These are phyloP conservation scores for Boletellus dicymbophilus DNA, from an alignment of 1,284 basidiomycete species.

Conservation along the genomic window DNA sequence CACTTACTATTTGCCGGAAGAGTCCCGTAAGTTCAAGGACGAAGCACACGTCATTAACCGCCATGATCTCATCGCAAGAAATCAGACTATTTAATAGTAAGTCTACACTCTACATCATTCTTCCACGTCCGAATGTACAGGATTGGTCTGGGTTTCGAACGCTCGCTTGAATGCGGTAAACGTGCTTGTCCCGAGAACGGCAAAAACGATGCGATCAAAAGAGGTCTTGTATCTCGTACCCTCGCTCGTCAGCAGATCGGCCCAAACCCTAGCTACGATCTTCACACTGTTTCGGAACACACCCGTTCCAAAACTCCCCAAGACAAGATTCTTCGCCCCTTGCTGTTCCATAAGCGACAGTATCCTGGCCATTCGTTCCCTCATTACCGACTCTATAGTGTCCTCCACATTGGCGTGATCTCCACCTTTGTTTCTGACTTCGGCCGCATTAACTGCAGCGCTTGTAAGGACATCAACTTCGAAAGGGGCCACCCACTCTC, in stretches of 20 bases:
- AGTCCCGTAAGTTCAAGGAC: too few relatives aligned
- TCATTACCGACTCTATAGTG: constrained; percentile 58
- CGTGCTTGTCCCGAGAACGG: constrained; percentile 56
- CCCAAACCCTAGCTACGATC: constrained; percentile 60
- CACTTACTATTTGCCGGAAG: too few relatives aligned
- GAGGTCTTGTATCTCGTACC: constrained; percentile 52
- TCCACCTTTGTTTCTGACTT: constrained; percentile 44
- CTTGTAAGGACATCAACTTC: constrained; percentile 63
- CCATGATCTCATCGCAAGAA: too few relatives aligned
- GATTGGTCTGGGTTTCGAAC: constrained; percentile 29
- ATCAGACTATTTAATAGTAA: too few relatives aligned
- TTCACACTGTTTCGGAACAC: constrained; percentile 65
- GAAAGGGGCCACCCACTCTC: constrained; percentile 53
- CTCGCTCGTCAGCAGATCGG: constrained; percentile 49
- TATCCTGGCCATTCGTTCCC: constrained; percentile 67
- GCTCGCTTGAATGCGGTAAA: constrained; percentile 48
- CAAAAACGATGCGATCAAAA: constrained; percentile 66
- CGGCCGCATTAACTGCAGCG: constrained; percentile 69
- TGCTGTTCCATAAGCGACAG: constrained; percentile 63
- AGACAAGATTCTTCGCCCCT: constrained; percentile 55
- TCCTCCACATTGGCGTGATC: constrained; percentile 42
- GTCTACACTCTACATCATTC: too few relatives aligned
- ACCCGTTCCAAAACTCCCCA: constrained; percentile 76
- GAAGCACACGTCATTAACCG: too few relatives aligned
- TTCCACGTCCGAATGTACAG: too few relatives aligned